Percentiles rank a stretch among this genome's conserved stretches.
These are phyloP conservation scores for Rhizoclosmatium globosum DNA, from an alignment of 192 early-diverging fungal species.

Conservation along the genomic window DNA sequence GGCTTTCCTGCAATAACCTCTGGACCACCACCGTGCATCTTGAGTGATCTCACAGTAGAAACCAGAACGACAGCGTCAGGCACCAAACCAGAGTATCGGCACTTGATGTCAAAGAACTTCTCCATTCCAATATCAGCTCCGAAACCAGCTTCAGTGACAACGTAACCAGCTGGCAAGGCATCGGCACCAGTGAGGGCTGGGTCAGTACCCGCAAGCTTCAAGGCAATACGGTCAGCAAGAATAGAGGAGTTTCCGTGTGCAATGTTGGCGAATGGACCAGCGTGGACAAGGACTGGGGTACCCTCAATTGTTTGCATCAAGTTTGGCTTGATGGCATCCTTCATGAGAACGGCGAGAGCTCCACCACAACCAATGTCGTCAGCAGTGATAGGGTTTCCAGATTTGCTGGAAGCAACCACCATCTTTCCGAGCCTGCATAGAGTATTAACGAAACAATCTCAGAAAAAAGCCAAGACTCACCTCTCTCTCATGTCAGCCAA, in stretches of 20 bases:
- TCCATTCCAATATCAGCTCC: constrained; percentile 99
- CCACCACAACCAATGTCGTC: constrained; percentile 97
- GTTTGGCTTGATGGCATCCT: constrained; percentile 98
- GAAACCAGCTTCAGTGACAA: constrained; percentile 99
- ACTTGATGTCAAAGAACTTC: constrained; percentile 99
- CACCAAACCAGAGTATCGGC: constrained; percentile 83
- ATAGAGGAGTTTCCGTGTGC: constrained; percentile 98
- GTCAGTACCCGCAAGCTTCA: constrained; percentile 87
- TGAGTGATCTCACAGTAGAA: constrained; percentile 92
- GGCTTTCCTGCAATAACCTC: constrained; percentile 92
- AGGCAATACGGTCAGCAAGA: constrained; percentile 94
- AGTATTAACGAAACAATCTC: background rate
- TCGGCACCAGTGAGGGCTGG: constrained; percentile 51
- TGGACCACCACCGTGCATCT: constrained; percentile 98
- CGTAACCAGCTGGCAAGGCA: constrained; percentile 74
- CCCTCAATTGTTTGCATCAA: constrained; percentile 99
- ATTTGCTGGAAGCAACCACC: constrained; percentile 89
- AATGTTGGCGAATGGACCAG: constrained; percentile 99
- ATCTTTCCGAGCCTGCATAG: constrained; percentile 77
- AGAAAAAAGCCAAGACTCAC: constrained; percentile 8
- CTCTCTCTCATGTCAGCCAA: constrained; percentile 92
- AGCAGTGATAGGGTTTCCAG: constrained; percentile 86
- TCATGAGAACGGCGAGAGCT: constrained; percentile 96
- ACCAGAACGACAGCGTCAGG: constrained; percentile 94
- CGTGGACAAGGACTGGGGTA: constrained; percentile 97